phyloP scores from a whole-genome alignment of 345 rosid genomes.

The Mangifera indica region DNA sequence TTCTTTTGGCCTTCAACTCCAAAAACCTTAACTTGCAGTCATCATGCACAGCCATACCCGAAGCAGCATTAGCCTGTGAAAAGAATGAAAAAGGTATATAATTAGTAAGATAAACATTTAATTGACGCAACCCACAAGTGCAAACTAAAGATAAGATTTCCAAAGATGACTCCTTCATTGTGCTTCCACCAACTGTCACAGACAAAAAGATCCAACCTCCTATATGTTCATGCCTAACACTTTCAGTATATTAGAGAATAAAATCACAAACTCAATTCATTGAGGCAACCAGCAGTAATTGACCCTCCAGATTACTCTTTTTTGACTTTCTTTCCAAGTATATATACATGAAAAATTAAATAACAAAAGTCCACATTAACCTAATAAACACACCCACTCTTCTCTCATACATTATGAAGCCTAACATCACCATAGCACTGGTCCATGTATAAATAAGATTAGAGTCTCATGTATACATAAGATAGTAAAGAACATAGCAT shows the following conservation, averaged over 20 bases:
- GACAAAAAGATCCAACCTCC: background rate
- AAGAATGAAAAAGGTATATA: background rate
- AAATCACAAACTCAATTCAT: background rate
- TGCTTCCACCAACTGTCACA: background rate
- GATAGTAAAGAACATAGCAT: background rate
- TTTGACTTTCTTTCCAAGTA: background rate
- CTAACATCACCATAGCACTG: background rate
- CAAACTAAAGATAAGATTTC: background rate
- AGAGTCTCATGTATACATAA: background rate
- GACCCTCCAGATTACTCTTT: background rate
- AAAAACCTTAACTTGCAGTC: constrained; percentile 58
- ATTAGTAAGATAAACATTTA: background rate
- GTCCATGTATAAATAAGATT: background rate
- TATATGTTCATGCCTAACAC: background rate
- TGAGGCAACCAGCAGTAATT: background rate
- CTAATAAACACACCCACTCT: background rate
- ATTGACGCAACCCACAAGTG: too few relatives aligned
- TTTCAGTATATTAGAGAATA: background rate
- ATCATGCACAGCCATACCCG: constrained; percentile 62
- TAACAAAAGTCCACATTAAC: background rate
- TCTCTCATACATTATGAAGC: background rate
- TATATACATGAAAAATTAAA: background rate
- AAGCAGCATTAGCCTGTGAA: constrained; percentile 52
- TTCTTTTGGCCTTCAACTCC: constrained; percentile 55
- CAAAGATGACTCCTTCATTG: background rate